Percentiles rank a stretch among this genome's conserved stretches.
These are phyloP conservation scores for Tranzscheliella williamsii DNA, from an alignment of 1,284 basidiomycete genomes.

Conservation along the genomic window DNA sequence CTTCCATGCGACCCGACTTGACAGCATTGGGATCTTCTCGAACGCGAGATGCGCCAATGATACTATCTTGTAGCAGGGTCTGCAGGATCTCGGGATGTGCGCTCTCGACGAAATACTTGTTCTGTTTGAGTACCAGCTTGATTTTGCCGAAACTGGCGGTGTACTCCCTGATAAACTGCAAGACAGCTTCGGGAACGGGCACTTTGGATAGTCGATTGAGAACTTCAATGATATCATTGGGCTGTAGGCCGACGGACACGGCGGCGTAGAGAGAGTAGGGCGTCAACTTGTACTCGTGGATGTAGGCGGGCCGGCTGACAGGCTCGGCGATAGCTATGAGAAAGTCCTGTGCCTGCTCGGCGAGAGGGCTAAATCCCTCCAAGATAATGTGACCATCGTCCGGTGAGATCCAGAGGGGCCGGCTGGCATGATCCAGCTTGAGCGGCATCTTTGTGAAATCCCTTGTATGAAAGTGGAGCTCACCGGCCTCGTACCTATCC, in stretches of 20 bases:
- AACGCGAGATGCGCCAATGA: slow-evolving; percentile 52
- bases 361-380: slow-evolving; percentile 71
- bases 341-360: slow-evolving; percentile 97
- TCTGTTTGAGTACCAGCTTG: slow-evolving; percentile 61
- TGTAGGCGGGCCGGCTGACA: slow-evolving; percentile 94
- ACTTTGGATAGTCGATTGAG: slow-evolving; percentile 62
- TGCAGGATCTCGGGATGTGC: slow-evolving; percentile 57
- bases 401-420: slow-evolving; percentile 59
- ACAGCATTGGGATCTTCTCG: slow-evolving; percentile 37
- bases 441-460: slow-evolving; percentile 57
- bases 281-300: slow-evolving; percentile 99
- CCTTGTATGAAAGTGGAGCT: slow-evolving; percentile 74
- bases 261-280: slow-evolving; percentile 97
- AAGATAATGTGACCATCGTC: slow-evolving; percentile 59
- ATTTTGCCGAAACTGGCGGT: slow-evolving; percentile 60
- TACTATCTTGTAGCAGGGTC: slow-evolving; percentile 54
- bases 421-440: slow-evolving; percentile 55
- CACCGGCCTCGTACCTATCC: slow-evolving; percentile 25
- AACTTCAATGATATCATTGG: slow-evolving; percentile 97
- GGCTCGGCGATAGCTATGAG: slow-evolving; percentile 97
- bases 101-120: slow-evolving; percentile 60
- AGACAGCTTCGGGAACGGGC: slow-evolving; percentile 53
- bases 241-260: slow-evolving; percentile 95
- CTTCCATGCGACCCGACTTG: slow-evolving; percentile 34
- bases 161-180: slow-evolving; percentile 57